Percentiles rank a stretch among this genome's conserved stretches.
Conservation (phyloP, 208 protist genomes). For the Jaenimonas drosophilae region DNA sequence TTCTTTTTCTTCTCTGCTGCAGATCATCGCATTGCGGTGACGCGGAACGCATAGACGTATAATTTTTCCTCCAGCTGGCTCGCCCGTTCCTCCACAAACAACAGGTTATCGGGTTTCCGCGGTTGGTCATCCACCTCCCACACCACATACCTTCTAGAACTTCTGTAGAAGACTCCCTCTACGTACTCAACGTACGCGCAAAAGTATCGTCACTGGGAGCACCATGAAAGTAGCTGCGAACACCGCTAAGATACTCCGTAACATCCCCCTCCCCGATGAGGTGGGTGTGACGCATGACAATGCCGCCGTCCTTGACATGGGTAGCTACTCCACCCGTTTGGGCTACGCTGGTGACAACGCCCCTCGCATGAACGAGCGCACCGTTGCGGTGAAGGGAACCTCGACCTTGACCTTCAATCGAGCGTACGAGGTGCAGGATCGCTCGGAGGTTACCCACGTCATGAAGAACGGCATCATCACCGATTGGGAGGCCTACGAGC, state of each 20-base stretch:
- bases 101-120: too few species aligned
- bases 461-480: conserved; percentile 53
- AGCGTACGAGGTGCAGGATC: conserved; percentile 22
- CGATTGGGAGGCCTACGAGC: conserved; percentile 86
- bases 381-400: conserved; percentile 25
- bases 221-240: conserved; percentile 78
- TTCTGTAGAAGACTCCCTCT: too few species aligned
- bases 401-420: conserved; percentile 26
- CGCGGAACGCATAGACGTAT: too few species aligned
- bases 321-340: conserved; percentile 66
- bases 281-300: conserved; percentile 61
- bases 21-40: too few species aligned
- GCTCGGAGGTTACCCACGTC: conserved; percentile 16
- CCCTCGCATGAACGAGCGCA: conserved; percentile 69
- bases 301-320: conserved; percentile 80
- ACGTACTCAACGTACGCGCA: too few species aligned
- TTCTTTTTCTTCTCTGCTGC: conserved; percentile 9
- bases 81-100: too few species aligned
- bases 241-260: conserved; percentile 78
- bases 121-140: too few species aligned
- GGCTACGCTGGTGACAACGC: conserved; percentile 83
- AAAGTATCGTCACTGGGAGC: too few species aligned
- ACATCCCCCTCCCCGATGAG: conserved; percentile 85
- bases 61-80: too few species aligned
- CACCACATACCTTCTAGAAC: too few species aligned